Evolutionary conservation across 1,139 yeast genomes (phyloP).

Genomic region (Trichomonascaceae sp.): DNA sequence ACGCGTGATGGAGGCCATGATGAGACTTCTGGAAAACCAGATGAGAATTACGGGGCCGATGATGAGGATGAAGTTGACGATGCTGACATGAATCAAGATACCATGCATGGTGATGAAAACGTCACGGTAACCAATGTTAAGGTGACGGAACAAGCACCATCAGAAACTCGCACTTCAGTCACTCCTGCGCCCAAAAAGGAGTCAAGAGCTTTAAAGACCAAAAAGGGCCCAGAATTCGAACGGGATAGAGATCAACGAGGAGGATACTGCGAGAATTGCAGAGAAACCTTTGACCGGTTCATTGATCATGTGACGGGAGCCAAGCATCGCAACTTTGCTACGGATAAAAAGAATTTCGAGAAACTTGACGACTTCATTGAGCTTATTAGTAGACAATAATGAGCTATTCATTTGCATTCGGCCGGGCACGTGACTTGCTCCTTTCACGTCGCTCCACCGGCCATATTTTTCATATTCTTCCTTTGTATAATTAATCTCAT

Average conservation of each 20-base stretch:
- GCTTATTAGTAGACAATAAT: not conserved
- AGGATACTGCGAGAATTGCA: constrained; percentile 75
- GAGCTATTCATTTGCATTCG: not conserved
- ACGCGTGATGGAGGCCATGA: not conserved
- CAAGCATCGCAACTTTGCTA: constrained; percentile 78
- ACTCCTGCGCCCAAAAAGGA: not conserved
- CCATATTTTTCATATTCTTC: not conserved
- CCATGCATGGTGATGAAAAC: not conserved
- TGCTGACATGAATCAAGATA: not conserved
- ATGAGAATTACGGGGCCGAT: not conserved
- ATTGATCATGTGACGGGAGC: constrained; percentile 67
- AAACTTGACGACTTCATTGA: constrained; percentile 53
- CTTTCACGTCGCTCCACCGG: not conserved
- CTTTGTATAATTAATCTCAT: not conserved
- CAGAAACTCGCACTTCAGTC: not conserved
- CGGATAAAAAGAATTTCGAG: constrained; percentile 60
- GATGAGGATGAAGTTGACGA: constrained; percentile 21
- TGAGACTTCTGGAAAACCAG: constrained; percentile 6
- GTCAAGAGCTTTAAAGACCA: not conserved
- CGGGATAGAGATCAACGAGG: constrained; percentile 20
- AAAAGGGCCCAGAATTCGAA: constrained; percentile 1
- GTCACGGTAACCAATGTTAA: not conserved
- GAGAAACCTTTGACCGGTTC: constrained; percentile 75
- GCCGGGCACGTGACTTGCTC: not conserved
- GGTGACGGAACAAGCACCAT: not conserved